phyloP scores from a whole-genome alignment of 768 basidiomycete species.

The Leucogyrophana mollusca region DNA sequence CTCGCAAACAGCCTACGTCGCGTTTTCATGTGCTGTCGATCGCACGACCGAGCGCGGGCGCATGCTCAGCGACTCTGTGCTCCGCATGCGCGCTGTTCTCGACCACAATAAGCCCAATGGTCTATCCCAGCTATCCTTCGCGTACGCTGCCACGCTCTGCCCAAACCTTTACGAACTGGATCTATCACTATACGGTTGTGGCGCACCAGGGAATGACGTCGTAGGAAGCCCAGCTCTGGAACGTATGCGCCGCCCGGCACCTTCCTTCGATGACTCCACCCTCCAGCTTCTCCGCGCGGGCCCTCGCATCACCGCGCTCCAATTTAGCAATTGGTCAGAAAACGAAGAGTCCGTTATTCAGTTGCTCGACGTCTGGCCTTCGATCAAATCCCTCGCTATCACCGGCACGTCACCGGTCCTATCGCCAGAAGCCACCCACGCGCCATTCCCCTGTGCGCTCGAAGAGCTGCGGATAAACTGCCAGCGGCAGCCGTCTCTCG shows the following conservation, averaged over 20 bases:
- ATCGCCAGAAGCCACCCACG: slow-evolving; percentile 34
- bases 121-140: slow-evolving; percentile 56
- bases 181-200: slow-evolving; percentile 59
- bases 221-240: slow-evolving; percentile 45
- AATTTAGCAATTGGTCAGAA: slow-evolving; percentile 73
- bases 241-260: slow-evolving; percentile 49
- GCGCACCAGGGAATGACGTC: slow-evolving; percentile 48
- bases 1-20: slow-evolving; percentile 49
- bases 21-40: slow-evolving; percentile 54
- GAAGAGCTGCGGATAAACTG: slow-evolving; percentile 62
- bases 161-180: slow-evolving; percentile 56
- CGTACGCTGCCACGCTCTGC: slow-evolving; percentile 54
- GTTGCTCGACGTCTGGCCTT: slow-evolving; percentile 64
- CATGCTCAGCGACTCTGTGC: slow-evolving; percentile 52
- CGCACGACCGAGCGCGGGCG: slow-evolving; percentile 45
- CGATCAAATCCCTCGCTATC: slow-evolving; percentile 53
- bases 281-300: slow-evolving; percentile 52
- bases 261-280: slow-evolving; percentile 52
- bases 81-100: slow-evolving; percentile 52
- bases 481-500: slow-evolving; percentile 58
- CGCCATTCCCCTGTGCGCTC: slow-evolving; percentile 48
- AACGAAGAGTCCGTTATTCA: slow-evolving; percentile 55
- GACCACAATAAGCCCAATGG: slow-evolving; percentile 68
- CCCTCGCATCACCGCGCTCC: slow-evolving; percentile 50
- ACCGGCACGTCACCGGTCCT: slow-evolving; percentile 57